A percentile compares a stretch with the other conserved stretches of the same genome.
These are phyloP conservation scores for Eremothecium cymbalariae DNA, from an alignment of 1,139 yeast species.

Conservation along the genomic window DNA sequence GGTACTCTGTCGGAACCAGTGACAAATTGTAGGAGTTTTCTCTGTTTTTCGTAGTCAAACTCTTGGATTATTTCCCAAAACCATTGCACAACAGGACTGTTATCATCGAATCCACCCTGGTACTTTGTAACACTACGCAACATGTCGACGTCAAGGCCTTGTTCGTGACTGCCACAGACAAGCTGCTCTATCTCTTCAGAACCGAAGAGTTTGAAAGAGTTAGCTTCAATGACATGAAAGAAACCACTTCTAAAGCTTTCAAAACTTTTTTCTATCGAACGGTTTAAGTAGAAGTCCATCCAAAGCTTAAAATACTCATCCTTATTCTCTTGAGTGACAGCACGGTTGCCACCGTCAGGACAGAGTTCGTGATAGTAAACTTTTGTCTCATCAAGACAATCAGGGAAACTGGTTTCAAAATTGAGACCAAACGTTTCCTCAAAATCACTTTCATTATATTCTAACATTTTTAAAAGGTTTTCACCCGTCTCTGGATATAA, in stretches of 20 bases:
- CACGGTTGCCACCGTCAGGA: conserved; percentile 44
- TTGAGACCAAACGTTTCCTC: conserved; percentile 39
- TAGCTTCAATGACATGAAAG: conserved; percentile 66
- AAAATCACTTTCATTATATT: conserved; percentile 41
- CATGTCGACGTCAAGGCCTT: conserved; percentile 52
- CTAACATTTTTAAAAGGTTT: conserved; percentile 48
- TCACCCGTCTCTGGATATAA: conserved; percentile 60
- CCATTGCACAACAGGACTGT: conserved; percentile 50
- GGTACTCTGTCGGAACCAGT: conserved; percentile 91
- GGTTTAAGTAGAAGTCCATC: conserved; percentile 50
- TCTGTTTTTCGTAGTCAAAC: conserved; percentile 44
- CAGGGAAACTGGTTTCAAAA: conserved; percentile 41
- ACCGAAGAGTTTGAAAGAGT: conserved; percentile 66
- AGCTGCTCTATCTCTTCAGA: conserved; percentile 75
- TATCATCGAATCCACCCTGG: conserved; percentile 45
- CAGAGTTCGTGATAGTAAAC: conserved; percentile 40
- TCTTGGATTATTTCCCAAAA: conserved; percentile 68
- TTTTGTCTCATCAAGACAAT: conserved; percentile 33
- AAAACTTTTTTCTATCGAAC: conserved; percentile 46
- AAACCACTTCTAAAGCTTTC: conserved; percentile 63
- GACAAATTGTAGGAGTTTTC: conserved; percentile 60
- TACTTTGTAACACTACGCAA: conserved; percentile 68
- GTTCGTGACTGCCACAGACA: conserved; percentile 66
- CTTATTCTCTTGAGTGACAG: conserved; percentile 52
- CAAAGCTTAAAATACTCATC: conserved; percentile 54